A percentile compares a stretch with the other conserved stretches of the same genome.
Conservation (phyloP, 352 stramenopile species). For the Thraustochytrium striatum region DNA sequence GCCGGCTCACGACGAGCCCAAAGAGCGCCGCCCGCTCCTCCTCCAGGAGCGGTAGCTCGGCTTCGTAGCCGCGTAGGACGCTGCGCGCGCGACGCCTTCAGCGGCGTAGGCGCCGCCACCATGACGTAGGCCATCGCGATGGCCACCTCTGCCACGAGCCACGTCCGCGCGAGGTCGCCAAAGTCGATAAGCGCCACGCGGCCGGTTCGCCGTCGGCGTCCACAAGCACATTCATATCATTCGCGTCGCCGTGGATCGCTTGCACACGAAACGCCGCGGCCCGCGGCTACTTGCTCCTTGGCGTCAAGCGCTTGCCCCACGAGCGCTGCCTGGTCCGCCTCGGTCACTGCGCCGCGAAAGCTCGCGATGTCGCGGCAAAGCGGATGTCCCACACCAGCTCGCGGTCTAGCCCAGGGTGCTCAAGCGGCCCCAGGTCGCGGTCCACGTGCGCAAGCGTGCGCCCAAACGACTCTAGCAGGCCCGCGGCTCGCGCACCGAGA, state of each 20-base stretch:
- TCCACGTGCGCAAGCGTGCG: neutral
- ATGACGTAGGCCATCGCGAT: conserved; percentile 57
- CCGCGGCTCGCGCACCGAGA: neutral
- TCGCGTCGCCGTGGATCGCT: conserved; percentile 15
- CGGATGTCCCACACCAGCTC: conserved; percentile 33
- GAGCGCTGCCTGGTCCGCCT: neutral
- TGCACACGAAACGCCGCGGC: neutral
- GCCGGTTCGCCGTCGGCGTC: neutral
- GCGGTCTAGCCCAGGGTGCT: neutral
- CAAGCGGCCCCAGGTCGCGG: neutral
- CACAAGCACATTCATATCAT: conserved; percentile 26
- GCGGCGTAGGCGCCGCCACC: conserved; percentile 17
- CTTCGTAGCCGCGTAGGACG: conserved; percentile 11
- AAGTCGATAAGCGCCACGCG: conserved; percentile 54
- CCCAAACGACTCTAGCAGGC: conserved; percentile 4
- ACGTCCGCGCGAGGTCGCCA: conserved; percentile 51
- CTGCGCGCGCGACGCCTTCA: neutral
- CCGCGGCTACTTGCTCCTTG: neutral
- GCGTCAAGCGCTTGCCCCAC: neutral
- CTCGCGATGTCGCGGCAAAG: neutral
- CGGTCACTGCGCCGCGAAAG: neutral
- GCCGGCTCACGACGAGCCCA: conserved; percentile 1
- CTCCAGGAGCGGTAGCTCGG: neutral
- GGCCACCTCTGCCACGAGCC: conserved; percentile 51
- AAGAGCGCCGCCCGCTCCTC: neutral